Evolutionary conservation across 441 rosid genomes (phyloP), one percentile per base, ranked within the genome.

Genomic region (Dalechampia spathulata): DNA sequence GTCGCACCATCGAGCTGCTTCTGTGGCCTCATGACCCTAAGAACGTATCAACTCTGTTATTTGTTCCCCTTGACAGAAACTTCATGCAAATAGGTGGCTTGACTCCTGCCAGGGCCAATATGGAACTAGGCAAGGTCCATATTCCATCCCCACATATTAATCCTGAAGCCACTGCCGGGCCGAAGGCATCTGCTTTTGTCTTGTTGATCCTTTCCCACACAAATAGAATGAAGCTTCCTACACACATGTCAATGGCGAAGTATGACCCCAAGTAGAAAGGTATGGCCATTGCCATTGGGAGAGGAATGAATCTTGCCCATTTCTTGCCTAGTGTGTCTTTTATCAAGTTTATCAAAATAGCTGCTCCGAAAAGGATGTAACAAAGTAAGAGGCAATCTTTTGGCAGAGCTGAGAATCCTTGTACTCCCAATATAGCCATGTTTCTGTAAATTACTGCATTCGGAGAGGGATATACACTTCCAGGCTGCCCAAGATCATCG

Each of bases 61-160:
- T 66, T 17, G 52, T 34, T 48, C 60, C 17, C 57, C 84, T 73
- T 10, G 97, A 85, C 47, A 90, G 67, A 68, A 90, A 87, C 75
- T 83, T 85, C 98, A 90, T 87, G 83, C 96, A 87, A 20, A 90
- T 78, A 4, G 96, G 97, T 3, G 97, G 96, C n/a, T 75, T 61
- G 30, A 83, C 72, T 11, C 90, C 83, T 8, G 72, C 85, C 1
- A 87, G 73, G 42, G 92, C 91, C 4, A 90, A 86, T 53, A 90
- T 82, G 5, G 95, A 79, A 64, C 77, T 78, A 0, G 95, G 92
- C 67, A 90, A 58, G 28, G 88, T 72, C 98, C 98, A 87, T 54
- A 87, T 78, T 0, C 94, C 92, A 25, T 90, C 98, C 21, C 98
- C 96, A 25, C 98, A 85, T 15, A 90, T 87, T 82, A 90, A 70